phyloP scores from a whole-genome alignment of 1,139 yeast species.

The Diutina rugosa region DNA sequence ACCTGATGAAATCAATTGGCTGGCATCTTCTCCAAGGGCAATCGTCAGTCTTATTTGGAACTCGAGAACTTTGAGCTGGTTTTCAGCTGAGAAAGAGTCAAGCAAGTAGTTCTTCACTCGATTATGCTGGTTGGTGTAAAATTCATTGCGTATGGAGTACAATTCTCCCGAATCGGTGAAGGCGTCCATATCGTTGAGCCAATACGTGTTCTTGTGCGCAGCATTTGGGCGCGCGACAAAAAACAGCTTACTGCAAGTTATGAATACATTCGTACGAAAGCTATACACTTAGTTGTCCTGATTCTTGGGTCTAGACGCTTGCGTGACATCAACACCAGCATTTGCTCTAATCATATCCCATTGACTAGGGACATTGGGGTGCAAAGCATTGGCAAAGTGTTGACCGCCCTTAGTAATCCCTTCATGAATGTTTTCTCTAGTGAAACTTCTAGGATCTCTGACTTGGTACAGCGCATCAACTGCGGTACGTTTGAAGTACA shows the following conservation, averaged over 20 bases:
- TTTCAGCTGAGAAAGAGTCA: slow-evolving; percentile 22
- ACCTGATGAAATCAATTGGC: slow-evolving; percentile 24
- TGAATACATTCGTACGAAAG: neutral
- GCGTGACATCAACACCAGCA: neutral
- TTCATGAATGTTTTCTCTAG: slow-evolving; percentile 14
- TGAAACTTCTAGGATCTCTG: slow-evolving; percentile 23
- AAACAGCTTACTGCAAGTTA: neutral
- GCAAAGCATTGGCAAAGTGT: neutral
- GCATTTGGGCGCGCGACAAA: neutral
- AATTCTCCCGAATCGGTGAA: slow-evolving; percentile 13
- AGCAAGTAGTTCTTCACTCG: slow-evolving; percentile 21
- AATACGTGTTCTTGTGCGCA: neutral
- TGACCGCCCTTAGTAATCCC: slow-evolving; percentile 5
- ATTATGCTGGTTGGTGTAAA: slow-evolving; percentile 32
- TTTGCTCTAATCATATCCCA: slow-evolving; percentile 2
- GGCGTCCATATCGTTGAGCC: neutral
- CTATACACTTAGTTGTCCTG: neutral
- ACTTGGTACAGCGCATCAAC: slow-evolving; percentile 22
- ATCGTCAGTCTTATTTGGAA: slow-evolving; percentile 31
- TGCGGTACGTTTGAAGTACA: slow-evolving; percentile 22
- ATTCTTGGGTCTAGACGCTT: neutral
- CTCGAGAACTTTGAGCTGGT: slow-evolving; percentile 27
- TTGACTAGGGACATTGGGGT: neutral
- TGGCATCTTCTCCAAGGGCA: slow-evolving; percentile 28
- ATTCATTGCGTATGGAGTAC: slow-evolving; percentile 31